Conservation (phyloP, 164 flowering plant species). For the Litsea cubeba region DNA sequence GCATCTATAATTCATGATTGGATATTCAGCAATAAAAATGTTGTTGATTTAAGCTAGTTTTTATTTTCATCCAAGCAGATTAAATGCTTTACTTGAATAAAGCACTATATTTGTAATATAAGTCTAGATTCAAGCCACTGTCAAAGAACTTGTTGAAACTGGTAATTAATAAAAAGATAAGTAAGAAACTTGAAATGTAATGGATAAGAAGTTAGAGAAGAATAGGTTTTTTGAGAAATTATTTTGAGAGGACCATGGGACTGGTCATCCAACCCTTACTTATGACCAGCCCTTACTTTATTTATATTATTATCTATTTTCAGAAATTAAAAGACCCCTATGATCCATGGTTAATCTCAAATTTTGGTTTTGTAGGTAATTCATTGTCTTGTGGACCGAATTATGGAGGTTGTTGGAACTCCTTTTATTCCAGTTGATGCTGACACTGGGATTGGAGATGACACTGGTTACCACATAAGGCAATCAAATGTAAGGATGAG, state of each 20-base stretch:
- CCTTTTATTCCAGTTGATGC: constrained; percentile 38
- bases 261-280: too few species aligned
- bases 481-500: constrained; percentile 53
- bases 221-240: too few species aligned
- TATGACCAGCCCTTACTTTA: too few species aligned
- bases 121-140: too few species aligned
- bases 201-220: too few species aligned
- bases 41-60: neutral
- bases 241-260: too few species aligned
- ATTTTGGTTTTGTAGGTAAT: constrained; percentile 44
- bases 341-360: neutral
- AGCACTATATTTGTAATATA: too few species aligned
- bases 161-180: too few species aligned
- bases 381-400: constrained; percentile 77
- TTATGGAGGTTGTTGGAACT: constrained; percentile 72
- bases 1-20: neutral
- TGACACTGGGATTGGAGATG: constrained; percentile 25
- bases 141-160: too few species aligned
- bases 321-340: too few species aligned
- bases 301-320: too few species aligned
- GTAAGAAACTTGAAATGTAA: too few species aligned
- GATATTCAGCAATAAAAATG: neutral
- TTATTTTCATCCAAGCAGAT: neutral
- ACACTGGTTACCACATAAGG: constrained; percentile 54
- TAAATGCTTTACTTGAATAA: neutral